Conservation (phyloP, 1,284 basidiomycete genomes). For the Amylostereum areolatum region DNA sequence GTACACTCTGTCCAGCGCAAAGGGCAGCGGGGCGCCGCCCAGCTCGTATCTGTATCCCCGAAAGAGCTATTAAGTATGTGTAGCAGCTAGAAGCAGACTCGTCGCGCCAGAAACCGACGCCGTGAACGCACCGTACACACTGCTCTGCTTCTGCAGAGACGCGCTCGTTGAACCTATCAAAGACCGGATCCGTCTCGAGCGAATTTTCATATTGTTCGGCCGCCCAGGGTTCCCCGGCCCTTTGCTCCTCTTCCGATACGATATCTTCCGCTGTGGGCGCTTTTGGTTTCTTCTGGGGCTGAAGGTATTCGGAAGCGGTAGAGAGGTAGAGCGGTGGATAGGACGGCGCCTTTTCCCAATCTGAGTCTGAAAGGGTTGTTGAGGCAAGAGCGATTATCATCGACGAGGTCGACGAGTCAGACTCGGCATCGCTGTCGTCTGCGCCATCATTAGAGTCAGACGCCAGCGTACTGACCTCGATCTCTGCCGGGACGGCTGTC, state of each 20-base stretch:
- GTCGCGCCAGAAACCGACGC: too few species aligned
- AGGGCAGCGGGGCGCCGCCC: slow-evolving; percentile 68
- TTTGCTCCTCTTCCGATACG: slow-evolving; percentile 27
- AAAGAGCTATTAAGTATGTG: background rate
- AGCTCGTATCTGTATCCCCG: slow-evolving; percentile 61
- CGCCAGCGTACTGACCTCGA: background rate
- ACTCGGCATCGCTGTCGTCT: slow-evolving; percentile 28
- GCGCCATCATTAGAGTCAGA: slow-evolving; percentile 20
- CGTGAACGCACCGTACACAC: slow-evolving; percentile 58
- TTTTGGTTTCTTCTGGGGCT: slow-evolving; percentile 47
- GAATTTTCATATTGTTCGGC: slow-evolving; percentile 77
- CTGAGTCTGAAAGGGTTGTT: slow-evolving; percentile 48
- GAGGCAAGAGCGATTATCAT: slow-evolving; percentile 46
- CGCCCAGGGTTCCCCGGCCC: slow-evolving; percentile 47
- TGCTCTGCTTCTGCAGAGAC: slow-evolving; percentile 65
- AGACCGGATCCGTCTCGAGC: slow-evolving; percentile 66
- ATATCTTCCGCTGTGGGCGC: slow-evolving; percentile 36
- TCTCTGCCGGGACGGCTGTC: background rate
- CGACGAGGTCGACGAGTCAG: slow-evolving; percentile 14
- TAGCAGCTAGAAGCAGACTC: slow-evolving; percentile 5
- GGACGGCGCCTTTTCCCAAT: slow-evolving; percentile 56
- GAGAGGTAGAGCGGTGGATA: slow-evolving; percentile 71
- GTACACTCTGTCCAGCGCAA: slow-evolving; percentile 63
- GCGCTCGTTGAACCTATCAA: slow-evolving; percentile 72
- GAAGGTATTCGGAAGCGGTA: slow-evolving; percentile 63